Conservation (phyloP, 2,329 filamentous ascomycete genomes). For the Beauveria scarabaeidicola region DNA sequence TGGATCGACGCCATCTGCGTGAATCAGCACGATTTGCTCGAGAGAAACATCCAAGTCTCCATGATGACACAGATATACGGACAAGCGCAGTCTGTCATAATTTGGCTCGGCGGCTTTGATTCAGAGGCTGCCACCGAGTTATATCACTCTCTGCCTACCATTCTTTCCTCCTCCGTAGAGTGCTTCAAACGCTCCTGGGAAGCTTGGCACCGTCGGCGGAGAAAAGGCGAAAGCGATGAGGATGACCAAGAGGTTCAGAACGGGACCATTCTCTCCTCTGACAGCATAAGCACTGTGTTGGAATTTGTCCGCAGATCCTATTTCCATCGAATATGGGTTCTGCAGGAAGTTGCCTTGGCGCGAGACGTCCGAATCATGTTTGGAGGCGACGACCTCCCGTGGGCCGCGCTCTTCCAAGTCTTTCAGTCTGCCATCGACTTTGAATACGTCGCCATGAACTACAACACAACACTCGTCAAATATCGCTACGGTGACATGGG, state of each 20-base stretch:
- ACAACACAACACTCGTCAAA: slow-evolving; percentile 3
- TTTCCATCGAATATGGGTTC: slow-evolving; percentile 17
- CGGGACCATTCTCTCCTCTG: neutral
- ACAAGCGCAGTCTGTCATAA: slow-evolving; percentile 5
- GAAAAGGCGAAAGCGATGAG: neutral
- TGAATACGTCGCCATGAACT: slow-evolving; percentile 1
- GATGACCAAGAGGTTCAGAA: slow-evolving; percentile 8
- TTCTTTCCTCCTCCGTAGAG: neutral
- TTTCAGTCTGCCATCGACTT: slow-evolving; percentile 9
- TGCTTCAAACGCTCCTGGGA: slow-evolving; percentile 8
- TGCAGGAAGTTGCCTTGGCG: slow-evolving; percentile 15
- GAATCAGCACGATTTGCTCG: slow-evolving; percentile 12
- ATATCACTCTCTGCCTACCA: slow-evolving; percentile 2
- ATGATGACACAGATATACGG: slow-evolving; percentile 15
- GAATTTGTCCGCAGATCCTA: slow-evolving; percentile 9
- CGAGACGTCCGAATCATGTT: slow-evolving; percentile 10
- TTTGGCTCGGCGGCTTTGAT: slow-evolving; percentile 10
- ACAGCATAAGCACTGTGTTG: neutral
- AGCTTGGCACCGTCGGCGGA: slow-evolving; percentile 8
- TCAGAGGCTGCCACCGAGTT: neutral
- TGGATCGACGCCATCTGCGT: slow-evolving; percentile 17
- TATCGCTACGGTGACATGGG: slow-evolving; percentile 10
- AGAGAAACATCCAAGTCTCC: slow-evolving; percentile 13
- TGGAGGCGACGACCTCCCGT: slow-evolving; percentile 11
- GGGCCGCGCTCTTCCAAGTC: neutral